These are phyloP conservation scores for Ascochyta pisi DNA, from an alignment of 2,329 filamentous ascomycete genomes.

Conservation along the genomic window DNA sequence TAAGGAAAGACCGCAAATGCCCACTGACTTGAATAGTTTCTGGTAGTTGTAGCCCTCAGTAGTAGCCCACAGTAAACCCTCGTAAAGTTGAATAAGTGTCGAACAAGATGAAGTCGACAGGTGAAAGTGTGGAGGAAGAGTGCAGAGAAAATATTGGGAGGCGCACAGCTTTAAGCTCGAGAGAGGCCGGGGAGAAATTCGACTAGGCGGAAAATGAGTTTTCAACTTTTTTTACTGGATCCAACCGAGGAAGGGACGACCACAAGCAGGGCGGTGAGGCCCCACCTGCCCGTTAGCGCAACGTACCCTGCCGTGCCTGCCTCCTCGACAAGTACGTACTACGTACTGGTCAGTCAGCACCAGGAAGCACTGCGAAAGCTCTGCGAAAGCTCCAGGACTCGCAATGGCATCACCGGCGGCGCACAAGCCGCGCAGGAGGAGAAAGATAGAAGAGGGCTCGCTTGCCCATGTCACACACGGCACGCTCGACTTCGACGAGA, in stretches of 20 bases:
- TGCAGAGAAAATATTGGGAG: slow-evolving; percentile 16
- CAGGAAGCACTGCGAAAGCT: no score
- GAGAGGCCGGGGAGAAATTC: slow-evolving; percentile 1
- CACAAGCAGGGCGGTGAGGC: slow-evolving; percentile 7
- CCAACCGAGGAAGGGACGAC: slow-evolving; percentile 3
- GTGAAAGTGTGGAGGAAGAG: slow-evolving; percentile 14
- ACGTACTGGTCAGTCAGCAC: no score
- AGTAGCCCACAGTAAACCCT: slow-evolving; percentile 45
- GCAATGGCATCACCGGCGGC: slow-evolving; percentile 43
- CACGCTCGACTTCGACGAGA: slow-evolving; percentile 53
- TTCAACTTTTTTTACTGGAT: slow-evolving; percentile 4
- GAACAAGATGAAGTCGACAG: slow-evolving; percentile 14
- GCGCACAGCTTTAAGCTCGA: slow-evolving; percentile 19
- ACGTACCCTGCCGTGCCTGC: not conserved
- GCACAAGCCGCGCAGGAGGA: slow-evolving; percentile 54
- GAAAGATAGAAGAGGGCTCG: slow-evolving; percentile 50
- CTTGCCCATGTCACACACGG: slow-evolving; percentile 52
- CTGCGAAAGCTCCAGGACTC: slow-evolving; percentile 6
- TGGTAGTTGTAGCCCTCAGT: slow-evolving; percentile 46
- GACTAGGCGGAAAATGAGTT: not conserved
- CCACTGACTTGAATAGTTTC: slow-evolving; percentile 50
- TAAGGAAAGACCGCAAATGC: slow-evolving; percentile 50
- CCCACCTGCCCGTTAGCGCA: slow-evolving; percentile 5
- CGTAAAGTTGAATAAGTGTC: slow-evolving; percentile 30
- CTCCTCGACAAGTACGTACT: not conserved